Evolutionary conservation across 1,139 yeast genomes (phyloP).

Genomic region (Yamadazyma mexicana): DNA sequence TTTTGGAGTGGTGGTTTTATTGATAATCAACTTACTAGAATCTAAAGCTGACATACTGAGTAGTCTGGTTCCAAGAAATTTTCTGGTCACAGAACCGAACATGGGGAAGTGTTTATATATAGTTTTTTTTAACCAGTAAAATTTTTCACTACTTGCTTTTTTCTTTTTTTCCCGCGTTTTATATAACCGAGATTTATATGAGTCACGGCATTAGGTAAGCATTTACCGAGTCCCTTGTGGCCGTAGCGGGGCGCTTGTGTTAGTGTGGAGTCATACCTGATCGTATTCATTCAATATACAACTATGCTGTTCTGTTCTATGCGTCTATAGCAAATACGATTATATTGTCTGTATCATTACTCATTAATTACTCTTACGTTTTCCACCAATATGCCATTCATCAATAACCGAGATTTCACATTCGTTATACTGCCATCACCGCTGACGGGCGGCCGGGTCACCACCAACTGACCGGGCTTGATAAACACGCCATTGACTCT

Average conservation of each 20-base stretch:
- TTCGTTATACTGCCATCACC: neutral
- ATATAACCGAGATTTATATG: slow-evolving; percentile 2
- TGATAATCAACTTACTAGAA: slow-evolving; percentile 64
- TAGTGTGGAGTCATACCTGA: too few relatives aligned
- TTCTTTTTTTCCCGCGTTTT: neutral
- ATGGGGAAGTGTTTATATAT: slow-evolving; percentile 1
- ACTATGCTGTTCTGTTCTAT: too few relatives aligned
- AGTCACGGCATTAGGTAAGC: neutral
- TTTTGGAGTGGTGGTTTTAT: slow-evolving; percentile 61
- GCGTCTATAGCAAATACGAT: too few relatives aligned
- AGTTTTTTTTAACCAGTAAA: neutral
- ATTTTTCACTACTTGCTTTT: neutral
- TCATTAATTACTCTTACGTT: slow-evolving; percentile 6
- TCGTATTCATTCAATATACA: too few relatives aligned
- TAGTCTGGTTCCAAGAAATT: slow-evolving; percentile 2
- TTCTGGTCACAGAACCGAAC: slow-evolving; percentile 2
- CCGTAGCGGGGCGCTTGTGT: neutral
- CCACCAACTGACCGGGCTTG: neutral
- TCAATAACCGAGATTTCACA: slow-evolving; percentile 8
- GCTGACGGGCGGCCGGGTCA: neutral
- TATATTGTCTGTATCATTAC: neutral
- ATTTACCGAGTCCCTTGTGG: neutral
- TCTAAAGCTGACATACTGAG: slow-evolving; percentile 44
- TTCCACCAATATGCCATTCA: slow-evolving; percentile 16
- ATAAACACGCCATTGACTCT: slow-evolving; percentile 39